Percentiles rank a stretch among this genome's conserved stretches.
Conservation (phyloP, 805 yeast species). For the Kuraishia piskuri region DNA sequence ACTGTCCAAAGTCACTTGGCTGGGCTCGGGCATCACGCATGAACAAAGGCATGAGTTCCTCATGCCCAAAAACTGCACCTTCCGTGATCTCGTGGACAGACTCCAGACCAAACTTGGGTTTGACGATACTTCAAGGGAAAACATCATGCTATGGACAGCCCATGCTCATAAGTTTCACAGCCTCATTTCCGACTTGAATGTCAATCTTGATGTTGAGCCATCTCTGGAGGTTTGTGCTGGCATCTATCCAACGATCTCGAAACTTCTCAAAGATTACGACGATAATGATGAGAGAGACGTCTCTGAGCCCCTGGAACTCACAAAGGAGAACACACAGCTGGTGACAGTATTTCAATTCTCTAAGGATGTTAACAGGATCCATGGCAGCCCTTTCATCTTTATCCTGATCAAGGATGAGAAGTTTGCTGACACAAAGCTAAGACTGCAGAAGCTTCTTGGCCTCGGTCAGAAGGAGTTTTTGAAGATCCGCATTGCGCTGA, state of each 20-base stretch:
- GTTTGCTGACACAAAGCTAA: conserved; percentile 48
- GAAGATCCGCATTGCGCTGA: conserved; percentile 59
- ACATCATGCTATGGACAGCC: conserved; percentile 52
- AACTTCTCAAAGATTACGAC: conserved; percentile 11
- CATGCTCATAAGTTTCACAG: conserved; percentile 20
- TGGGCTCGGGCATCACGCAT: conserved; percentile 62
- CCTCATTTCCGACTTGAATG: conserved; percentile 23
- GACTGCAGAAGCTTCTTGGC: conserved; percentile 67
- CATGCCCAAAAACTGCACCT: conserved; percentile 53
- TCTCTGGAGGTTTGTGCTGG: conserved; percentile 35
- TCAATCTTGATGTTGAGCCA: conserved; percentile 30
- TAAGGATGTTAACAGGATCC: conserved; percentile 55
- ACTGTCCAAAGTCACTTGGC: conserved; percentile 59
- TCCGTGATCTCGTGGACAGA: conserved; percentile 45
- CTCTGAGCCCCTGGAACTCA: not conserved
- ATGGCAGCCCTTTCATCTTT: conserved; percentile 83
- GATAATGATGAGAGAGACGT: not conserved
- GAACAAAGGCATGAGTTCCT: conserved; percentile 62
- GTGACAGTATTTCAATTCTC: conserved; percentile 72
- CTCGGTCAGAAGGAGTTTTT: conserved; percentile 74
- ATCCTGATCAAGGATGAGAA: conserved; percentile 61
- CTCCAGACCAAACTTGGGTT: conserved; percentile 48
- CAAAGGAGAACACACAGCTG: conserved; percentile 24
- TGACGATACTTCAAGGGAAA: conserved; percentile 34
- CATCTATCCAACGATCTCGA: conserved; percentile 31